Evolutionary conservation across 2,329 filamentous ascomycete species (phyloP).

Genomic region (Chalaropsis ovoidea): DNA sequence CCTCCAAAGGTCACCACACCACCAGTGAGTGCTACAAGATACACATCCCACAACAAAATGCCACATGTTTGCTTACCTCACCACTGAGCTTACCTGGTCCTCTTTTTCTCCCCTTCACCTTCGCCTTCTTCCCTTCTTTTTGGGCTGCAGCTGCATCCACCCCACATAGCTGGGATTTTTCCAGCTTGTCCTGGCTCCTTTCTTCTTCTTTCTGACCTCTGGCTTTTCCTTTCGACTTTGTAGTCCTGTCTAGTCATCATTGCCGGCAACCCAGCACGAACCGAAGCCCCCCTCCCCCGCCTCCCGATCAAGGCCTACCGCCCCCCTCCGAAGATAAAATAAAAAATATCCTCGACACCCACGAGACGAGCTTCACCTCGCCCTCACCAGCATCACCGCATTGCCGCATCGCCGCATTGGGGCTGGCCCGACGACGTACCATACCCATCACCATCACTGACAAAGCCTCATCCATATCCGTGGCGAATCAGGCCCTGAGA

Average conservation of each 20-base stretch:
- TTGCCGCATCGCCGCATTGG: too few relatives aligned
- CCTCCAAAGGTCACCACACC: background rate
- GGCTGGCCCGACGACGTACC: background rate
- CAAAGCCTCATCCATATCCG: background rate
- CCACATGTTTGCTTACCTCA: constrained; percentile 14
- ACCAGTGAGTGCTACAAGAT: background rate
- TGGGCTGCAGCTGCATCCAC: constrained; percentile 11
- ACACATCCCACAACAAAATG: background rate
- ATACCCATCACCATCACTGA: background rate
- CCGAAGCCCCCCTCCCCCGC: background rate
- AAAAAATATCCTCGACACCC: background rate
- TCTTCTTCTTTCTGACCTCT: constrained; percentile 1
- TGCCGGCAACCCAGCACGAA: background rate
- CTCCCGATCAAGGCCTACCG: background rate
- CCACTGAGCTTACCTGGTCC: background rate
- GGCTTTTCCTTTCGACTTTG: background rate
- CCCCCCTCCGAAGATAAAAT: background rate
- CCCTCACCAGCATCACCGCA: background rate
- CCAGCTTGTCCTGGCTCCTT: constrained; percentile 6
- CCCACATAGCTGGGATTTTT: constrained; percentile 14
- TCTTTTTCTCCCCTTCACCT: constrained; percentile 5
- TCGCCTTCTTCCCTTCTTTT: background rate
- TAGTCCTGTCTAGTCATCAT: background rate
- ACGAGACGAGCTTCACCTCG: background rate
- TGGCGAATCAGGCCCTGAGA: constrained; percentile 23